phyloP scores from a whole-genome alignment of 805 yeast genomes.

The Metschnikowia koreensis region DNA sequence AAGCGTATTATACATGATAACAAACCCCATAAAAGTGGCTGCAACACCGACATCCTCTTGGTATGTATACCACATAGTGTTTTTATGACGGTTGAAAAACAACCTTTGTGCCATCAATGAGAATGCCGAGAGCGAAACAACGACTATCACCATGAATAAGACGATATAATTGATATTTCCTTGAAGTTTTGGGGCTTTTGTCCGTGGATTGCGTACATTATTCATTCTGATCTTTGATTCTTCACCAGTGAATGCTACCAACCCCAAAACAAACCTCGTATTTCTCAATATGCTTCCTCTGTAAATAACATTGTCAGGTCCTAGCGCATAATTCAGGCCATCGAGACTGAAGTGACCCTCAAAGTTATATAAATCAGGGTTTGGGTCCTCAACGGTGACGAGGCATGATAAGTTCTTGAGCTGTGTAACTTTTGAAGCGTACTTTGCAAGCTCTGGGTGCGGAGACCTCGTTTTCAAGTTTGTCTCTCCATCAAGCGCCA shows the following conservation, averaged over 20 bases:
- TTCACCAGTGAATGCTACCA: slow-evolving; percentile 91
- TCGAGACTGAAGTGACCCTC: slow-evolving; percentile 66
- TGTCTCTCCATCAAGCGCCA: slow-evolving; percentile 98
- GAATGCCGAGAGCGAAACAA: slow-evolving; percentile 68
- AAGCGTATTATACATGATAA: slow-evolving; percentile 95
- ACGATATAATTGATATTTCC: slow-evolving; percentile 79
- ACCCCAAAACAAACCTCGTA: slow-evolving; percentile 69
- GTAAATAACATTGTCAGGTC: slow-evolving; percentile 80
- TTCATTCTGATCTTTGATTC: slow-evolving; percentile 96
- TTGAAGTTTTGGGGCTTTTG: slow-evolving; percentile 92
- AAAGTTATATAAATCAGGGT: slow-evolving; percentile 83
- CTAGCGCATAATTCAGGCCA: slow-evolving; percentile 52
- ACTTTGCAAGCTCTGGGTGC: slow-evolving; percentile 57
- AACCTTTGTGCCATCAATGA: slow-evolving; percentile 78
- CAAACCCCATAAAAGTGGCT: slow-evolving; percentile 90
- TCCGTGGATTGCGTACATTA: slow-evolving; percentile 83
- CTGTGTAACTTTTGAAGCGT: slow-evolving; percentile 48
- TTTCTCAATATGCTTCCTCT: slow-evolving; percentile 90
- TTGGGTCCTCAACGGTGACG: slow-evolving; percentile 85
- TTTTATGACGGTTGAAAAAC: slow-evolving; percentile 38
- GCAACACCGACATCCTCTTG: slow-evolving; percentile 79
- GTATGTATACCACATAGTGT: slow-evolving; percentile 67
- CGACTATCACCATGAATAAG: slow-evolving; percentile 82
- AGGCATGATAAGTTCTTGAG: slow-evolving; percentile 50
- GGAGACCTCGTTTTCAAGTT: slow-evolving; percentile 77